Evolutionary conservation across 495 filamentous ascomycete genomes (phyloP).

Genomic region (Xylaria curta): DNA sequence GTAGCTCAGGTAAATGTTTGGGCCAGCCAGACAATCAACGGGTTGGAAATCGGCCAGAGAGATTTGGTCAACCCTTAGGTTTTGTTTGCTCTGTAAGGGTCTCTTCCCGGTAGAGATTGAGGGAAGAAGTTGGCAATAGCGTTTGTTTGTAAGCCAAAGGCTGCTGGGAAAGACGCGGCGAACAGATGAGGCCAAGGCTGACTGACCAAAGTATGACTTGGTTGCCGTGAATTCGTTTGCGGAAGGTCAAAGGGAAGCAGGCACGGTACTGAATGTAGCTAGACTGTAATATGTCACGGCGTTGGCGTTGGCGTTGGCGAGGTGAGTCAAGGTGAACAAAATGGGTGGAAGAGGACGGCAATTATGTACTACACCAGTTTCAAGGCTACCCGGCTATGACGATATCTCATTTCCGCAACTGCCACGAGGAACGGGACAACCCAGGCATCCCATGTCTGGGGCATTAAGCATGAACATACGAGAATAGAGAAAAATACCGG

Average conservation of each 20-base stretch:
- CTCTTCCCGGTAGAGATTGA: constrained; percentile 26
- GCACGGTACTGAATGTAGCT: neutral
- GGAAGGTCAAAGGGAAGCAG: neutral
- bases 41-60: neutral
- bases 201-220: neutral
- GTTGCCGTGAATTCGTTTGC: constrained; percentile 8
- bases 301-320: neutral
- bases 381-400: constrained; percentile 22
- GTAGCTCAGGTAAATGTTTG: neutral
- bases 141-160: constrained; percentile 35
- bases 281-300: neutral
- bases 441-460: constrained; percentile 23
- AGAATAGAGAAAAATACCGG: constrained; percentile 21
- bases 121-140: constrained; percentile 19
- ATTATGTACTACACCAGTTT: constrained; percentile 24
- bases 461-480: constrained; percentile 25
- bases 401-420: constrained; percentile 3
- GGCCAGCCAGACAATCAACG: constrained; percentile 10
- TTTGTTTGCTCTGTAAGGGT: constrained; percentile 33
- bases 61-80: constrained; percentile 13
- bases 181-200: neutral
- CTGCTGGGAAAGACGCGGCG: neutral
- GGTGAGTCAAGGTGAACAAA: constrained; percentile 23
- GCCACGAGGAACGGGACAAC: neutral
- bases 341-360: neutral